These are phyloP conservation scores for Cutaneotrichosporon sp. DNA, from an alignment of 1,284 basidiomycete genomes.

Conservation along the genomic window DNA sequence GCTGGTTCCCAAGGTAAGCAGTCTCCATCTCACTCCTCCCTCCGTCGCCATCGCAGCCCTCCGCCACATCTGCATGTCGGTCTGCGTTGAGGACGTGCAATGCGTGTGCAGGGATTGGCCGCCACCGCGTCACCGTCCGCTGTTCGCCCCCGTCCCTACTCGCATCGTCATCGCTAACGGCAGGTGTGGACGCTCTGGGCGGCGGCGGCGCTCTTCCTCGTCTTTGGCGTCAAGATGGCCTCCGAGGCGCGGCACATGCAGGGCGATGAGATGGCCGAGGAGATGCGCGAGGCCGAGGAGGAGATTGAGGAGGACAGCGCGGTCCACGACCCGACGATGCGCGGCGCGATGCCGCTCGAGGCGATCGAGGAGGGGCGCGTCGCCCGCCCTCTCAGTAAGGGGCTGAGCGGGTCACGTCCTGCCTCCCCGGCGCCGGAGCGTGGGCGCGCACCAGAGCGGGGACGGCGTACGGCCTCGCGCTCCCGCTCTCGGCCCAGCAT, in stretches of 20 bases:
- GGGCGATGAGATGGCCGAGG: constrained; percentile 73
- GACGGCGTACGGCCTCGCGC: constrained; percentile 2
- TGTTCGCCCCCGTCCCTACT: not conserved
- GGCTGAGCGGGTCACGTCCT: not conserved
- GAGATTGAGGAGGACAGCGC: constrained; percentile 63
- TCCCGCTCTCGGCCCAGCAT: constrained; percentile 12
- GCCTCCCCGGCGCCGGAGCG: constrained; percentile 5
- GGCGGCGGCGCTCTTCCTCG: constrained; percentile 80
- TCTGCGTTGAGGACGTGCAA: not conserved
- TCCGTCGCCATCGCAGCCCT: too few species aligned
- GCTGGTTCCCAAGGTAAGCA: constrained; percentile 69
- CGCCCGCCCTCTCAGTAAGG: constrained; percentile 8
- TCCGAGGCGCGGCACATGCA: constrained; percentile 77
- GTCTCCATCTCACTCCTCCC: not conserved
- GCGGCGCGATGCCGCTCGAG: constrained; percentile 40
- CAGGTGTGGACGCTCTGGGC: constrained; percentile 50
- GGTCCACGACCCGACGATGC: constrained; percentile 30
- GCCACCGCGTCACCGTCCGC: not conserved
- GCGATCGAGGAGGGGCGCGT: constrained; percentile 43
- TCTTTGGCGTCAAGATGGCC: constrained; percentile 84
- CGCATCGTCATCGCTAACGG: too few species aligned
- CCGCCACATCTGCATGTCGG: too few species aligned
- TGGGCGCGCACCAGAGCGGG: not conserved
- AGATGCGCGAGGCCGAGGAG: constrained; percentile 88
- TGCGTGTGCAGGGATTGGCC: not conserved